A percentile compares a stretch with the other conserved stretches of the same genome.
Conservation (phyloP, 2,329 filamentous ascomycete species). For the Sordariomycetes sp. region DNA sequence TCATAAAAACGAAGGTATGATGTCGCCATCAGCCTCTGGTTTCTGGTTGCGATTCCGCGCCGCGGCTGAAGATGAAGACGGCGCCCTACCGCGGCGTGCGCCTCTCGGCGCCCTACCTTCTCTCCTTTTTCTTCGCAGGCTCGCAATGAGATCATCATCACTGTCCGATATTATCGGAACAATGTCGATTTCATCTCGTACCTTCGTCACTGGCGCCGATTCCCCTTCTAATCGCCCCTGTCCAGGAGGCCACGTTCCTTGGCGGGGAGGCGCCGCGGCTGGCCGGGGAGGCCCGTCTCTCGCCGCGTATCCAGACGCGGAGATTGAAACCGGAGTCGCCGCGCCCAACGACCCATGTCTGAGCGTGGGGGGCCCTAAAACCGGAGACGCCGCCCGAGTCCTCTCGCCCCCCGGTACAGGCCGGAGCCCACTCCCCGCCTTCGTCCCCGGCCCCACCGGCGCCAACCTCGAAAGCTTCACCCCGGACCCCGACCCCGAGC, state of each 20-base stretch:
- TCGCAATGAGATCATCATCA: constrained; percentile 8
- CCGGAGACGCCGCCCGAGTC: background rate
- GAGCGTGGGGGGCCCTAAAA: background rate
- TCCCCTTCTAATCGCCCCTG: background rate
- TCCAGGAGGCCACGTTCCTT: background rate
- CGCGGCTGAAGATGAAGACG: background rate
- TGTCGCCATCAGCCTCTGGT: background rate
- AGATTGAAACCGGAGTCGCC: background rate
- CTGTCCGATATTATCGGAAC: constrained; percentile 7
- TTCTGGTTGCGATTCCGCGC: background rate
- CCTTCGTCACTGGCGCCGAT: background rate
- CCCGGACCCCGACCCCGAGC: background rate
- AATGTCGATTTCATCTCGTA: background rate
- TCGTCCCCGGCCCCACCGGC: background rate
- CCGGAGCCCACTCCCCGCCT: background rate
- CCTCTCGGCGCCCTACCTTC: background rate
- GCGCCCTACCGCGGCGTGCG: background rate
- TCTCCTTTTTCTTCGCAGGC: background rate
- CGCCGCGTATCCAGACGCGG: background rate
- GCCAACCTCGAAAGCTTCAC: background rate
- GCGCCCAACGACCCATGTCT: background rate
- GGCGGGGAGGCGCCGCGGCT: background rate
- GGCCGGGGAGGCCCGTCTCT: background rate
- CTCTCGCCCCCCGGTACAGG: background rate
- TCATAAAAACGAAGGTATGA: constrained; percentile 3